These are phyloP conservation scores for Starmerella davenportii DNA, from an alignment of 805 yeast genomes.

Conservation along the genomic window DNA sequence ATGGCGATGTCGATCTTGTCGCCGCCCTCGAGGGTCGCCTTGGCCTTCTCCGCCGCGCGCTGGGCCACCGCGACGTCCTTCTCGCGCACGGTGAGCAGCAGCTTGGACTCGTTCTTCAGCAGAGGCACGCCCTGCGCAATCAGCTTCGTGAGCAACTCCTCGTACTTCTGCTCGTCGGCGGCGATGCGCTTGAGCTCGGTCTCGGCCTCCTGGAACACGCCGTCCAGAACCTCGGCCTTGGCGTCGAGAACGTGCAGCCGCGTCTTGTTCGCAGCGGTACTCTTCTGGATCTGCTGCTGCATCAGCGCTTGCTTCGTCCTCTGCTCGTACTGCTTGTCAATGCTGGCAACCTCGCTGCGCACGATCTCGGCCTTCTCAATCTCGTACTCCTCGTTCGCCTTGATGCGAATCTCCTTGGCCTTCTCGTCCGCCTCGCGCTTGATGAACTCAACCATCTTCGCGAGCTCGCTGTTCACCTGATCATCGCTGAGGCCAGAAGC, in stretches of 20 bases:
- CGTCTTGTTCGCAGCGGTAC: constrained; percentile 88
- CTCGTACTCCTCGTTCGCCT: constrained; percentile 97
- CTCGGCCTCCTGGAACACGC: constrained; percentile 55
- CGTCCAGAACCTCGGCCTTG: constrained; percentile 62
- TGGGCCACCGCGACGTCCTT: constrained; percentile 43
- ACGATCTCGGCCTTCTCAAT: constrained; percentile 92
- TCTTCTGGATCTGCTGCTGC: constrained; percentile 87
- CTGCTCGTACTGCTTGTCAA: constrained; percentile 61
- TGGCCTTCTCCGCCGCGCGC: constrained; percentile 44
- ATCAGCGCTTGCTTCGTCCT: constrained; percentile 80
- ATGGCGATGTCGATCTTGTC: constrained; percentile 40
- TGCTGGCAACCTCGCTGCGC: constrained; percentile 75
- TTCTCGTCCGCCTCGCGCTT: constrained; percentile 98
- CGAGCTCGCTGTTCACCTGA: constrained; percentile 88
- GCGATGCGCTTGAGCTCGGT: constrained; percentile 40
- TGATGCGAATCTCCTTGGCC: constrained; percentile 85
- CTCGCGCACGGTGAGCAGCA: constrained; percentile 44
- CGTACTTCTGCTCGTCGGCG: constrained; percentile 40
- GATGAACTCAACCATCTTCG: constrained; percentile 96
- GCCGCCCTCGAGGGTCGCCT: constrained; percentile 42
- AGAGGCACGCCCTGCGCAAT: constrained; percentile 54
- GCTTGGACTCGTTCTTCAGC: constrained; percentile 51
- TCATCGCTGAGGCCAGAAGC: constrained; percentile 18
- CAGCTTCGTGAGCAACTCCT: constrained; percentile 51
- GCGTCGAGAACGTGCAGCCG: constrained; percentile 78